Evolutionary conservation across 441 rosid species (phyloP).

Genomic region (Brassica hybrid): DNA sequence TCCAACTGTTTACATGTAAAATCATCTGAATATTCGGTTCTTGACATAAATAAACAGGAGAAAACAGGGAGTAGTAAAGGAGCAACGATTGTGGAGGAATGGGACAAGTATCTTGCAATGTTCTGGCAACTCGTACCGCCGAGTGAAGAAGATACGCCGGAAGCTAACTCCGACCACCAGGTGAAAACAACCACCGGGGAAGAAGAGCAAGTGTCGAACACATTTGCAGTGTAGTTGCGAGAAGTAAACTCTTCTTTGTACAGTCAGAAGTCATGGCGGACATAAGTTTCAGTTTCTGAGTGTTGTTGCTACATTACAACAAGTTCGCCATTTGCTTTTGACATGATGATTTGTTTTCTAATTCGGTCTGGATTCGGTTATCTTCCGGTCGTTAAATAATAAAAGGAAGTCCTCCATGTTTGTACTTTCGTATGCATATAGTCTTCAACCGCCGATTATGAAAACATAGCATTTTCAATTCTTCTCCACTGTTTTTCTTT

Average conservation of each 20-base stretch:
- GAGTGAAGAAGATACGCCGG: constrained; percentile 98
- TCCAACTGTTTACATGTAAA: not conserved
- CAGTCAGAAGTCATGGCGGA: not conserved
- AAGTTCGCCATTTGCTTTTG: not conserved
- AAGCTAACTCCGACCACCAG: constrained; percentile 73
- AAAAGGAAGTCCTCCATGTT: not conserved
- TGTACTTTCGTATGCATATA: not conserved
- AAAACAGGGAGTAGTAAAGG: constrained; percentile 95
- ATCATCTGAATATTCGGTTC: not conserved
- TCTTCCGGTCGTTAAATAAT: constrained; percentile 20
- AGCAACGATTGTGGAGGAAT: constrained; percentile 65
- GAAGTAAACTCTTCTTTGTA: constrained; percentile 29
- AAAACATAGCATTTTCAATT: not conserved
- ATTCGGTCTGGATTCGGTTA: not conserved
- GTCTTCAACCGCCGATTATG: not conserved
- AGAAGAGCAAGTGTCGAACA: constrained; percentile 43
- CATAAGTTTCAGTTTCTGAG: too few relatives aligned
- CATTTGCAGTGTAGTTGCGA: constrained; percentile 24
- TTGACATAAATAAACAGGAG: constrained; percentile 47
- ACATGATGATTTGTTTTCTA: too few relatives aligned
- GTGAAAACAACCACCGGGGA: constrained; percentile 60
- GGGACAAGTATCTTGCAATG: constrained; percentile 80
- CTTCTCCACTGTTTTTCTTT: not conserved
- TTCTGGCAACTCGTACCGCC: constrained; percentile 99
- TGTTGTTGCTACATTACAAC: not conserved